phyloP scores from a whole-genome alignment of 345 rosid genomes.

The Syzygium aqueum region DNA sequence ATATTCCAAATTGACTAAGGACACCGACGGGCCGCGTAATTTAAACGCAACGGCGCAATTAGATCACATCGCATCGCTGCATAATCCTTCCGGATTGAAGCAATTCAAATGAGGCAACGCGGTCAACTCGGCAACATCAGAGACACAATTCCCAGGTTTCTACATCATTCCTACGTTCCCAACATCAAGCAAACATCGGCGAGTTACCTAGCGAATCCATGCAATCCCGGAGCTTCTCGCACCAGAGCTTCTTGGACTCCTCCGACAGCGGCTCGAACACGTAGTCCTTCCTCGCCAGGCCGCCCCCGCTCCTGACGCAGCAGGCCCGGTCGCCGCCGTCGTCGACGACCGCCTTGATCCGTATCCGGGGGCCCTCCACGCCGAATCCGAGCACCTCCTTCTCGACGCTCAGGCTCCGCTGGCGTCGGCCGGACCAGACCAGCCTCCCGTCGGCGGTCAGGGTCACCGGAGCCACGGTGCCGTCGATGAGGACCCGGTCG shows the following conservation, averaged over 20 bases:
- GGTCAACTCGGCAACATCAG: neutral
- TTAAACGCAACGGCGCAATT: neutral
- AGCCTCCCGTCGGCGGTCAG: slow-evolving; percentile 51
- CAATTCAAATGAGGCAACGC: neutral
- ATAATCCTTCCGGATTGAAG: neutral
- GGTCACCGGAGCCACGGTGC: slow-evolving; percentile 21
- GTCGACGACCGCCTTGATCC: slow-evolving; percentile 39
- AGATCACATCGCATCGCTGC: neutral
- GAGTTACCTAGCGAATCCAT: slow-evolving; percentile 56
- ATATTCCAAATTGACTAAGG: neutral
- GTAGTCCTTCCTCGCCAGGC: slow-evolving; percentile 51
- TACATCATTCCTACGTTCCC: neutral
- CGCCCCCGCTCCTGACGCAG: slow-evolving; percentile 32
- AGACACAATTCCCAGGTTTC: neutral
- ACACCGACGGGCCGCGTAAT: neutral
- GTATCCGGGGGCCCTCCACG: slow-evolving; percentile 42
- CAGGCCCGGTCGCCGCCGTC: slow-evolving; percentile 33
- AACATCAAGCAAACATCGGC: neutral
- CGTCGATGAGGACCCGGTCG: slow-evolving; percentile 30
- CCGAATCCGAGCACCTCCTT: slow-evolving; percentile 62
- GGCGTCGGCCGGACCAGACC: slow-evolving; percentile 35
- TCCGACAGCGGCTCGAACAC: slow-evolving; percentile 58
- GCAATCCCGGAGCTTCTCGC: slow-evolving; percentile 40
- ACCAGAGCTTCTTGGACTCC: slow-evolving; percentile 56
- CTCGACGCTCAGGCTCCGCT: slow-evolving; percentile 31